Evolutionary conservation across 169 alveolate genomes (phyloP), one percentile per base, ranked within the genome.

Genomic region (Eimeria praecox): DNA sequence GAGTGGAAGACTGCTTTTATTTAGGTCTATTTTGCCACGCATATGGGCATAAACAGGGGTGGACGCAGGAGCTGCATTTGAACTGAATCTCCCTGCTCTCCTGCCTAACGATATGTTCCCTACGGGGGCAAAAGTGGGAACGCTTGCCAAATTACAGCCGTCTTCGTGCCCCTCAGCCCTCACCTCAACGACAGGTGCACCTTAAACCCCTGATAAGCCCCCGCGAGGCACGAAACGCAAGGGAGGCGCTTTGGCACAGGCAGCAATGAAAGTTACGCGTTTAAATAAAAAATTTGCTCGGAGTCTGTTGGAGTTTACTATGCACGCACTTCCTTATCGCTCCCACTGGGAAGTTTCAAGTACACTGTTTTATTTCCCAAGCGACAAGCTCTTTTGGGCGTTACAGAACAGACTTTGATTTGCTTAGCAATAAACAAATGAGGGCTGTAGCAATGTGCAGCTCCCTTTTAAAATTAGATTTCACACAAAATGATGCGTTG

Each of bases 391-490:
- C 80, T 35, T 33, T 33, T 35, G 80, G 6, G 80, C 46, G 10
- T 0, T 35, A 64, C 75, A 64, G 40, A 38, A n/a, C 40, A 27
- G 27, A 33, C n/a, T 16, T 30, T 33, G n/a, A 35, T 24, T 69
- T 69, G 49, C 80, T 24, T 0, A 33, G 3, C 80, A 33, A 6
- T 46, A 69, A 35, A 35, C 80, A 69, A 69, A 69, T 33, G 49
- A 33, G 27, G 80, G 80, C 80, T 33, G 49, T 69, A 69, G 49
- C 49, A n/a, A 18, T 69, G 80, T 10, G 46, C 80, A 69, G 80
- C 27, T 35, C 44, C 80, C 49, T 33, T 64, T 30, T 35, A 69
- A 69, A 14, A 33, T 12, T 69, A 14, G 10, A 33, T 69, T 30
- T 24, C 49, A 69, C 46, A 33, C 49, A 35, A 69, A 69, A 16